phyloP scores from a whole-genome alignment of 805 yeast genomes.

The Debaryomyces prosopidis region DNA sequence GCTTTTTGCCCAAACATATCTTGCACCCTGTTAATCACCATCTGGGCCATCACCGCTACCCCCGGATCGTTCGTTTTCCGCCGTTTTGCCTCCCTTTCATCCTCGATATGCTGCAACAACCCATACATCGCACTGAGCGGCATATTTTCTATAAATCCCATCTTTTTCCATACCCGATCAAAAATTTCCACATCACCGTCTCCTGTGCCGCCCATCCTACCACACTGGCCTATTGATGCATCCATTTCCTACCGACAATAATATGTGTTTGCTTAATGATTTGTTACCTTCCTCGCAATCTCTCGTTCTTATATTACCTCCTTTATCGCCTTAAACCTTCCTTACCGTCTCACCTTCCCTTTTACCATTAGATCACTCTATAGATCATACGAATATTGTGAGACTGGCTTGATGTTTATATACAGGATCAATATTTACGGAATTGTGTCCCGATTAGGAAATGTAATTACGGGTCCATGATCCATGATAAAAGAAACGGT shows the following conservation, averaged over 20 bases:
- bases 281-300: too few relatives aligned
- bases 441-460: constrained; percentile 8
- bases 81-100: constrained; percentile 18
- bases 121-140: constrained; percentile 20
- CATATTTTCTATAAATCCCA: neutral
- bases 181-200: neutral
- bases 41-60: constrained; percentile 5
- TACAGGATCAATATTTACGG: too few relatives aligned
- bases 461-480: constrained; percentile 7
- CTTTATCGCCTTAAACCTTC: too few relatives aligned
- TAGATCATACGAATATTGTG: too few relatives aligned
- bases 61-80: constrained; percentile 25
- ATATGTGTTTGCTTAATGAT: too few relatives aligned
- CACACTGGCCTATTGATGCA: neutral
- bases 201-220: neutral
- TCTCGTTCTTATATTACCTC: too few relatives aligned
- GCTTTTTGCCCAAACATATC: neutral
- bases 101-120: constrained; percentile 22
- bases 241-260: too few relatives aligned
- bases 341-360: too few relatives aligned
- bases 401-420: too few relatives aligned
- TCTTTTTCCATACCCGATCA: constrained; percentile 1
- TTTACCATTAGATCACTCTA: too few relatives aligned
- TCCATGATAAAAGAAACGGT: too few relatives aligned
- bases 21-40: neutral